These are phyloP conservation scores for Mariannaea sp. DNA, from an alignment of 2,329 filamentous ascomycete genomes.

Conservation along the genomic window DNA sequence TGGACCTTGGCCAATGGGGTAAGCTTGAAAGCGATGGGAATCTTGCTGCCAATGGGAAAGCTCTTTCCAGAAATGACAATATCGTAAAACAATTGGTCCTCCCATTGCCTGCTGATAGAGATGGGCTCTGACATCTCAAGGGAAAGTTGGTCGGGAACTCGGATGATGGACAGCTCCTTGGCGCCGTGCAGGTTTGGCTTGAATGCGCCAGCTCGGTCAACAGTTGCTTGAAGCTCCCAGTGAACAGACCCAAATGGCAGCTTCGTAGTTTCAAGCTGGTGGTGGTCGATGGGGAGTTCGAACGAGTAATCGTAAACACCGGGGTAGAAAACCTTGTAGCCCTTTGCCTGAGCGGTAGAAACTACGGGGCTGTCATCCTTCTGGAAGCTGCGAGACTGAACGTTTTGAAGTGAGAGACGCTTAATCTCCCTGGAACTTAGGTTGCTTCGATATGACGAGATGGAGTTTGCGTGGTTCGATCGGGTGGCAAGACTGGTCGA, in stretches of 20 bases:
- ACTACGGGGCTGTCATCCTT: conserved; percentile 74
- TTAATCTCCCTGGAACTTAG: conserved; percentile 58
- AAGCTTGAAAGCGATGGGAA: conserved; percentile 92
- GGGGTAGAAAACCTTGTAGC: conserved; percentile 84
- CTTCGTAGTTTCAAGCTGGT: conserved; percentile 85
- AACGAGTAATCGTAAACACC: conserved; percentile 73
- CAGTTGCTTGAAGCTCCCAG: conserved; percentile 83
- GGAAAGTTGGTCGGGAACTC: conserved; percentile 84
- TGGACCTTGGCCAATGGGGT: conserved; percentile 92
- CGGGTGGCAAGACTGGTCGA: conserved; percentile 40
- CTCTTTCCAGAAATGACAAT: conserved; percentile 96
- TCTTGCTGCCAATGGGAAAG: conserved; percentile 83
- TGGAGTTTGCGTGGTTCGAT: conserved; percentile 27
- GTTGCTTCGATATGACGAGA: conserved; percentile 35
- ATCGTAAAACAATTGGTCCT: conserved; percentile 93
- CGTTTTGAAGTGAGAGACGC: conserved; percentile 77
- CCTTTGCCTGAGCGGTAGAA: conserved; percentile 64
- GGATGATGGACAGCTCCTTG: conserved; percentile 82
- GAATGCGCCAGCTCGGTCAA: conserved; percentile 88
- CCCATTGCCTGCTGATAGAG: conserved; percentile 91
- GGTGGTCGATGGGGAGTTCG: conserved; percentile 86
- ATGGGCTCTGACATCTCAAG: conserved; percentile 92
- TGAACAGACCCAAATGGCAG: conserved; percentile 85
- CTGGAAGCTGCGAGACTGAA: conserved; percentile 82
- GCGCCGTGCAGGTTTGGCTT: conserved; percentile 82